These are phyloP conservation scores for Linum lewisii DNA, from an alignment of 345 rosid genomes.

Conservation along the genomic window DNA sequence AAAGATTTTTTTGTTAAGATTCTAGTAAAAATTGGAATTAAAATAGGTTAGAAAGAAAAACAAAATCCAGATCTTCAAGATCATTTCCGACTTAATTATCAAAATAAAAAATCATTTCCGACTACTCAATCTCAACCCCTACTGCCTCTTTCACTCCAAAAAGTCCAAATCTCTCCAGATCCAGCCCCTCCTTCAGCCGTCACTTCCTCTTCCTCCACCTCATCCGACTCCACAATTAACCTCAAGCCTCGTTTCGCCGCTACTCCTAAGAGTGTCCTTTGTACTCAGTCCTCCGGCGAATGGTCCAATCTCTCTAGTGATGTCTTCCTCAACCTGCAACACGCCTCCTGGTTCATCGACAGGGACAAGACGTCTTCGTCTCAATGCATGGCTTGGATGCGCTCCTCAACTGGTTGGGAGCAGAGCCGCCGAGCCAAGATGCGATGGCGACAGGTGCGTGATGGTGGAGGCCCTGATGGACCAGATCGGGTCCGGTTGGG, in stretches of 20 bases:
- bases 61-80: slow-evolving; percentile 29
- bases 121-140: slow-evolving; percentile 49
- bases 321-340: no score
- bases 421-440: slow-evolving; percentile 33
- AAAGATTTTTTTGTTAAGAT: no score
- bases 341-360: slow-evolving; percentile 49
- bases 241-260: slow-evolving; percentile 15
- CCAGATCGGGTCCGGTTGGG: slow-evolving; percentile 37
- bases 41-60: no score
- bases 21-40: no score
- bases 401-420: slow-evolving; percentile 42
- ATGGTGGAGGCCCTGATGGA: slow-evolving; percentile 45
- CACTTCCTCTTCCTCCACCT: no score
- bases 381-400: slow-evolving; percentile 51
- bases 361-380: slow-evolving; percentile 51
- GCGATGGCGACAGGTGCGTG: slow-evolving; percentile 37
- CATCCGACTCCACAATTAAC: no score
- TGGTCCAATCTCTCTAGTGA: slow-evolving; percentile 28
- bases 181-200: slow-evolving; percentile 52
- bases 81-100: slow-evolving; percentile 18
- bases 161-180: slow-evolving; percentile 41
- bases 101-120: no score
- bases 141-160: slow-evolving; percentile 45
- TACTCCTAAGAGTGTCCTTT: slow-evolving; percentile 72
- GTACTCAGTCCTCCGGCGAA: slow-evolving; percentile 11